These are phyloP conservation scores for Cutaneotrichosporon sp. DNA, from an alignment of 1,284 basidiomycete species.

Conservation along the genomic window DNA sequence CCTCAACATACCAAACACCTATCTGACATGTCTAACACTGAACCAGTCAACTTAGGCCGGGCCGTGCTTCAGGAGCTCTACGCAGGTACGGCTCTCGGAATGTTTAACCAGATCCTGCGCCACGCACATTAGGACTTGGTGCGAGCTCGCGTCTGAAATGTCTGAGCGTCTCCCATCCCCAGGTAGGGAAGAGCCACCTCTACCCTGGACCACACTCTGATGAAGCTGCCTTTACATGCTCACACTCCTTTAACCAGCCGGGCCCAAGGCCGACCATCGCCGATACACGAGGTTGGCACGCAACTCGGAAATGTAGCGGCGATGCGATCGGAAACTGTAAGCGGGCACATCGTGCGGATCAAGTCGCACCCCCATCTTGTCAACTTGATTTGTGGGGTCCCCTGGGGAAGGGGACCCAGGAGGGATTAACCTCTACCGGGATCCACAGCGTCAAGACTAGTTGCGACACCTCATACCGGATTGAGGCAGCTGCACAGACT, in stretches of 20 bases:
- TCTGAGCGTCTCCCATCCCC: neutral
- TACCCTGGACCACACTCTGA: neutral
- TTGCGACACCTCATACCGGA: neutral
- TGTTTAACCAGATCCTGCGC: neutral
- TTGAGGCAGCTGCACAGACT: conserved; percentile 1
- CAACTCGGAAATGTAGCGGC: neutral
- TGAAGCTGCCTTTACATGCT: neutral
- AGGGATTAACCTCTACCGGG: neutral
- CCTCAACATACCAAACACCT: conserved; percentile 2
- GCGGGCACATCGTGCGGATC: neutral
- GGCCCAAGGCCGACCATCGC: neutral
- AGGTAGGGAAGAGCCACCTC: neutral
- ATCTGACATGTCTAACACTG: neutral
- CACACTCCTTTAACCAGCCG: neutral
- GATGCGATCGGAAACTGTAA: neutral
- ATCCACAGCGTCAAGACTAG: neutral
- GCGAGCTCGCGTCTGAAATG: neutral
- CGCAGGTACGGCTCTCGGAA: neutral
- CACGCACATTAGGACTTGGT: neutral
- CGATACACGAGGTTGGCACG: neutral
- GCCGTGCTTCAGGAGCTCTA: neutral
- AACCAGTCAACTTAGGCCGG: neutral
- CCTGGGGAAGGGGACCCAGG: neutral
- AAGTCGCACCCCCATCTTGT: neutral
- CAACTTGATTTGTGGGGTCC: neutral